These are phyloP conservation scores for Chaetothyriales sp. DNA, from an alignment of 2,329 filamentous ascomycete species.

Conservation along the genomic window DNA sequence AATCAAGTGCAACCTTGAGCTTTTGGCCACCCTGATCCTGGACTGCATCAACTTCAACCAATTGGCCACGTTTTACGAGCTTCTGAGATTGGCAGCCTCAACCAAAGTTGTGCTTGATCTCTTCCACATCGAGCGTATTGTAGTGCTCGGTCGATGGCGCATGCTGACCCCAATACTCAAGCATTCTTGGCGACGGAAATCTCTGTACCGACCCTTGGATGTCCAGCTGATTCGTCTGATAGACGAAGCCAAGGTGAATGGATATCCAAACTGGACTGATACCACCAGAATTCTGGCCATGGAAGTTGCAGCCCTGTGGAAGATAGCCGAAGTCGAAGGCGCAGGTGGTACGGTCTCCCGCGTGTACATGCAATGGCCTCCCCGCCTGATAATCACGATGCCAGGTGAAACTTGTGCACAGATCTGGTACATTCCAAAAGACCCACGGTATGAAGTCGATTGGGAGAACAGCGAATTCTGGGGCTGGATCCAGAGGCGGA, in stretches of 20 bases:
- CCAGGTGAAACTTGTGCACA: background rate
- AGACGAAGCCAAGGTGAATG: background rate
- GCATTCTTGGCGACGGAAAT: background rate
- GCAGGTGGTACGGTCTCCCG: background rate
- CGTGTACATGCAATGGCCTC: background rate
- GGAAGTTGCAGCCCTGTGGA: background rate
- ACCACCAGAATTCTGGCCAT: conserved; percentile 1
- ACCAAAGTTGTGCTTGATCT: background rate
- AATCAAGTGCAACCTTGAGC: background rate
- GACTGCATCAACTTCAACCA: background rate
- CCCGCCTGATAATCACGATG: background rate
- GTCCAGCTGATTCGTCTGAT: background rate
- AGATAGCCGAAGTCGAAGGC: background rate
- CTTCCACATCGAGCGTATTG: background rate
- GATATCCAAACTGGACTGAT: background rate
- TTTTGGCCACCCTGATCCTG: background rate
- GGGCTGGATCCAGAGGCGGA: background rate
- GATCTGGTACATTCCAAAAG: background rate
- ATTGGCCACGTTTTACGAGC: background rate
- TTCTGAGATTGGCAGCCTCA: background rate
- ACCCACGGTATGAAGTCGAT: background rate
- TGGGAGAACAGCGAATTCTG: background rate
- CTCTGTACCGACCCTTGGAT: background rate
- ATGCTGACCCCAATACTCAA: background rate
- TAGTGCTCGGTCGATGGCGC: background rate